A percentile compares a stretch with the other conserved stretches of the same genome.
phyloP scores from a whole-genome alignment of 1,139 yeast species.

The Hemisphaericaspora subhashii region DNA sequence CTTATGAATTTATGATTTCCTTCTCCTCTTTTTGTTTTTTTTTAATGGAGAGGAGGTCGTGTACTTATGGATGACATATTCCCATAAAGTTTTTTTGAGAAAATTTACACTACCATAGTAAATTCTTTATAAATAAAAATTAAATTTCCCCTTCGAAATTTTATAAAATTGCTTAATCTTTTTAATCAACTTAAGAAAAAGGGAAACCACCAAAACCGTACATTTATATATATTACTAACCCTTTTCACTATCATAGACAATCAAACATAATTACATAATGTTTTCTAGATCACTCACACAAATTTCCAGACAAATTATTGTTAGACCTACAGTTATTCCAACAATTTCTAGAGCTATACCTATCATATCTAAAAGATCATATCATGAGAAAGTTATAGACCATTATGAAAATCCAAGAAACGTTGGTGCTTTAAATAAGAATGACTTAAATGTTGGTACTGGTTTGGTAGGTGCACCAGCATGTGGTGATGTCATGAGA shows the following conservation, averaged over 20 bases:
- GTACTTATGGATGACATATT: too few relatives aligned
- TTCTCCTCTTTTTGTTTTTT: too few relatives aligned
- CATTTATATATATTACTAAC: neutral
- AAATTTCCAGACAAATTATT: constrained; percentile 12
- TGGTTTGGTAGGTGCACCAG: constrained; percentile 97
- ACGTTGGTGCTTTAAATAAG: constrained; percentile 91
- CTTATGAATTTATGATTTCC: too few relatives aligned
- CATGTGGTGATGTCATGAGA: constrained; percentile 99
- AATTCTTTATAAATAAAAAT: too few relatives aligned
- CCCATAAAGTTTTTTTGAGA: too few relatives aligned
- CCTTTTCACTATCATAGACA: neutral
- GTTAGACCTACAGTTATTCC: constrained; percentile 3
- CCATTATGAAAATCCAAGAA: constrained; percentile 94
- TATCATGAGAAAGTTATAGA: constrained; percentile 84
- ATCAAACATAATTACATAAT: constrained; percentile 11
- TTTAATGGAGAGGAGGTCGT: too few relatives aligned
- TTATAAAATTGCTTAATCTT: neutral
- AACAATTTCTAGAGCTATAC: constrained; percentile 4
- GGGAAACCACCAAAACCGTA: neutral
- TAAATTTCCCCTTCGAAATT: neutral
- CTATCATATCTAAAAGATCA: constrained; percentile 21
- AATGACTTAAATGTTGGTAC: constrained; percentile 83
- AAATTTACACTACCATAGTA: too few relatives aligned
- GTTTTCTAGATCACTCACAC: constrained; percentile 26
- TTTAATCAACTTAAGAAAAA: too few relatives aligned